A percentile compares a stretch with the other conserved stretches of the same genome.
These are phyloP conservation scores for Trametes maxima DNA, from an alignment of 768 basidiomycete genomes.

Conservation along the genomic window DNA sequence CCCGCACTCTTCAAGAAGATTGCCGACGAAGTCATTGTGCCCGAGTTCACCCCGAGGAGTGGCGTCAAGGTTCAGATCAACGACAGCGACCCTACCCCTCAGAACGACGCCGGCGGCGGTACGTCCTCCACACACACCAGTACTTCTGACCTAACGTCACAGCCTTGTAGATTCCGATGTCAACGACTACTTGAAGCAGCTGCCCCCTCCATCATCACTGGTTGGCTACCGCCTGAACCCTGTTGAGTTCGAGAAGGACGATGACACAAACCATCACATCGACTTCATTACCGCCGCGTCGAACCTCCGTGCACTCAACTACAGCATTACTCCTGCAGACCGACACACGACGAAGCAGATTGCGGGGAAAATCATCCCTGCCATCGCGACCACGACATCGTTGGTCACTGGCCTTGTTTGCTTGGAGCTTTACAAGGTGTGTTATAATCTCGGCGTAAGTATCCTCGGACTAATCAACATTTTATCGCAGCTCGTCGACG, in stretches of 20 bases:
- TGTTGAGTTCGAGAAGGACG: slow-evolving; percentile 99
- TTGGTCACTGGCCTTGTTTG: slow-evolving; percentile 95
- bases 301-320: slow-evolving; percentile 95
- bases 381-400: slow-evolving; percentile 97
- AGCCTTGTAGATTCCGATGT: slow-evolving; percentile 38
- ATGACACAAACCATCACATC: slow-evolving; percentile 97
- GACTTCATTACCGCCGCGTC: slow-evolving; percentile 99
- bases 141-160: background rate
- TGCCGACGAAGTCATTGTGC: slow-evolving; percentile 80
- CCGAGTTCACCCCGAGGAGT: slow-evolving; percentile 90
- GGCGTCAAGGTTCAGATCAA: slow-evolving; percentile 93
- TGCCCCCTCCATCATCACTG: slow-evolving; percentile 88
- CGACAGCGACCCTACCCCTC: slow-evolving; percentile 84
- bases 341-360: slow-evolving; percentile 95
- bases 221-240: slow-evolving; percentile 95
- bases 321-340: slow-evolving; percentile 84
- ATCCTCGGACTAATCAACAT: background rate
- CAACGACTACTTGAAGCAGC: slow-evolving; percentile 58
- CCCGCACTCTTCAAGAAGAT: slow-evolving; percentile 79
- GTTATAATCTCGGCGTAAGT: background rate
- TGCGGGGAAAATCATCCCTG: slow-evolving; percentile 98
- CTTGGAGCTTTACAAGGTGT: slow-evolving; percentile 94
- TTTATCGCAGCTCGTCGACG: slow-evolving; percentile 81
- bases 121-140: background rate
- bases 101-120: slow-evolving; percentile 42